A percentile compares a stretch with the other conserved stretches of the same genome.
Evolutionary conservation across 2,329 filamentous ascomycete species (phyloP).

Genomic region (Colletotrichum eleusines): DNA sequence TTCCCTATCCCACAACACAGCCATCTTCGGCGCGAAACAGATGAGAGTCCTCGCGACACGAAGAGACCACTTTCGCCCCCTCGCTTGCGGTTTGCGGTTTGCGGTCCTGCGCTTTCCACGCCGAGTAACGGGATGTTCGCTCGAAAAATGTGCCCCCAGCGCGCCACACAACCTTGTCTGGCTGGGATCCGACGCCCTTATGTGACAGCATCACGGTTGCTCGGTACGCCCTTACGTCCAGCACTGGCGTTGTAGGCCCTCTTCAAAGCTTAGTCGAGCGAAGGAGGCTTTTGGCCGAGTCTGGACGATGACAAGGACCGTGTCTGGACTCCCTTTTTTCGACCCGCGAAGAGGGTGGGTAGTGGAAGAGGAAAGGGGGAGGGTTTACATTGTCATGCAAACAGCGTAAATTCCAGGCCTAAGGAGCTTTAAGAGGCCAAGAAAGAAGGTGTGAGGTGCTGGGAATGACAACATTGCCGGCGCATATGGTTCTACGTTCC

Average conservation of each 20-base stretch:
- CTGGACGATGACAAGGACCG: background rate
- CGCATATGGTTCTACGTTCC: conserved; percentile 2
- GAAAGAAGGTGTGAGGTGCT: background rate
- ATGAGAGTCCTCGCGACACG: background rate
- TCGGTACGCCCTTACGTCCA: background rate
- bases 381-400: background rate
- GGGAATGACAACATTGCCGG: conserved; percentile 9
- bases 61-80: background rate
- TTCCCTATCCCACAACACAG: background rate
- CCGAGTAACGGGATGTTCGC: background rate
- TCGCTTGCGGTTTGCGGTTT: conserved; percentile 8
- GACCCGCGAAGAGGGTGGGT: background rate
- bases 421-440: background rate
- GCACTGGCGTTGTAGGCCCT: background rate
- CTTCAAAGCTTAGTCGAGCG: background rate
- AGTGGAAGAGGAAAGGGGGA: background rate
- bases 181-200: conserved; percentile 6
- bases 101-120: background rate
- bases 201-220: conserved; percentile 10
- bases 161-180: conserved; percentile 10
- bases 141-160: background rate
- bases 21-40: background rate
- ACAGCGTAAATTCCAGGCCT: background rate
- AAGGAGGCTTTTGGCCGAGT: conserved; percentile 16
- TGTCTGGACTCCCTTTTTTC: background rate